Conservation (phyloP, 1,284 basidiomycete genomes). For the Tremellales sp. region DNA sequence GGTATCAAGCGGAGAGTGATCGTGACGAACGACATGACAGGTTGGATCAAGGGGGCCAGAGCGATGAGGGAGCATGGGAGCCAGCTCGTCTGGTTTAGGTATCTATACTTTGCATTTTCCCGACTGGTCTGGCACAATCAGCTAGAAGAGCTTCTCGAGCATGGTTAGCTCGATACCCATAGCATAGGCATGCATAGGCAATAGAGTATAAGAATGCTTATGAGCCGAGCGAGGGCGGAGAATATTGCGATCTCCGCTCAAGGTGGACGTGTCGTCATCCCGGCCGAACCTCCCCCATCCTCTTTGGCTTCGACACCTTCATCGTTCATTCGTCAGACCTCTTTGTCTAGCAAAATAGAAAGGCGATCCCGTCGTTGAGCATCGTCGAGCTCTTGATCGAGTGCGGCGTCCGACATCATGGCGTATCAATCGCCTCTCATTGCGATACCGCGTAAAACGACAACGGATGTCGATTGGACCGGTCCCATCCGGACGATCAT, state of each 20-base stretch:
- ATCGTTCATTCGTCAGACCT: too few species aligned
- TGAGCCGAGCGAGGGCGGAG: too few species aligned
- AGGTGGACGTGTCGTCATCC: too few species aligned
- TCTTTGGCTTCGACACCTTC: too few species aligned
- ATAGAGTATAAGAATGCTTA: too few species aligned
- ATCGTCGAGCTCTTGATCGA: too few species aligned
- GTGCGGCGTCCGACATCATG: slow-evolving; percentile 27
- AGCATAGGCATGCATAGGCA: too few species aligned
- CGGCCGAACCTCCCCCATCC: neutral
- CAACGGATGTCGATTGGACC: slow-evolving; percentile 76
- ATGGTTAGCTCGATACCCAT: too few species aligned
- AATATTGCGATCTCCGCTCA: too few species aligned
- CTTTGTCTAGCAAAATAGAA: too few species aligned
- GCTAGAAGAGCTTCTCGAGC: slow-evolving; percentile 52
- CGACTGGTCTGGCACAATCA: slow-evolving; percentile 91
- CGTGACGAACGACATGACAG: slow-evolving; percentile 55
- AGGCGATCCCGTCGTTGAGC: too few species aligned
- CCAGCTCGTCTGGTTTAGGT: slow-evolving; percentile 87
- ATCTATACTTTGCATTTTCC: slow-evolving; percentile 76
- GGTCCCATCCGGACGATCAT: slow-evolving; percentile 80
- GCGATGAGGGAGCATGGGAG: slow-evolving; percentile 72
- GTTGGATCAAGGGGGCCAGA: slow-evolving; percentile 58
- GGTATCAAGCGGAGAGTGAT: neutral
- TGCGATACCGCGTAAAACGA: slow-evolving; percentile 55
- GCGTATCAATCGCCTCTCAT: slow-evolving; percentile 50